These are phyloP conservation scores for Sclerotinia glacialis DNA, from an alignment of 2,329 filamentous ascomycete species.

Conservation along the genomic window DNA sequence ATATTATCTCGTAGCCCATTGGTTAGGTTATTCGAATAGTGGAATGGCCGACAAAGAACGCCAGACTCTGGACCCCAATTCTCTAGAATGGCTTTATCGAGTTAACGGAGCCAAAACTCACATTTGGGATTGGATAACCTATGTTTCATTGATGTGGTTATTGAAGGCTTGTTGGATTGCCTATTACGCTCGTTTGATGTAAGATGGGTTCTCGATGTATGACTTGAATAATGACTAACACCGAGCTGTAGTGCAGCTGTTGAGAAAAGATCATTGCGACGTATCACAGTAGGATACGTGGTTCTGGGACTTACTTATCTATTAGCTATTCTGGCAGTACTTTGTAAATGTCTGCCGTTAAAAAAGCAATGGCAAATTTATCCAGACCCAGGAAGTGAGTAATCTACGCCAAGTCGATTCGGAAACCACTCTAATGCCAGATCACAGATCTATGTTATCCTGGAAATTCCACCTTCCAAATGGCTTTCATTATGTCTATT, in stretches of 20 bases:
- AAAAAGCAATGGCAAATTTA: slow-evolving; percentile 21
- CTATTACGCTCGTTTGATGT: slow-evolving; percentile 13
- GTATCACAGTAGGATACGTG: slow-evolving; percentile 14
- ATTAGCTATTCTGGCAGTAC: slow-evolving; percentile 10
- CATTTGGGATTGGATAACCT: slow-evolving; percentile 16
- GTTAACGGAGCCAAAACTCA: slow-evolving; percentile 16
- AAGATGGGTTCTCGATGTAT: not conserved
- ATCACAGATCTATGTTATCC: slow-evolving; percentile 9
- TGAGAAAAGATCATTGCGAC: slow-evolving; percentile 3
- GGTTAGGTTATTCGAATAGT: slow-evolving; percentile 14
- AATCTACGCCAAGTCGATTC: not conserved
- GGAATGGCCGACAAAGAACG: slow-evolving; percentile 5
- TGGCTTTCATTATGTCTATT: slow-evolving; percentile 12
- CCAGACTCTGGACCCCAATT: slow-evolving; percentile 10
- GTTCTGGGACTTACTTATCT: slow-evolving; percentile 5
- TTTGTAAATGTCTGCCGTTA: slow-evolving; percentile 16
- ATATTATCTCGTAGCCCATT: slow-evolving; percentile 3
- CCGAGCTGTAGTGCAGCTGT: not conserved
- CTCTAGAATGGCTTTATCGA: slow-evolving; percentile 14
- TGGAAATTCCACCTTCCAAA: slow-evolving; percentile 7
- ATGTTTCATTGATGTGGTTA: slow-evolving; percentile 12
- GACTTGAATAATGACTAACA: not conserved
- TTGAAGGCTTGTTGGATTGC: slow-evolving; percentile 16
- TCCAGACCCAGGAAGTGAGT: slow-evolving; percentile 19
- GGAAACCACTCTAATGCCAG: not conserved